Percentiles rank a stretch among this genome's conserved stretches.
Conservation (phyloP, 768 basidiomycete genomes). For the Lactarius tabidus region DNA sequence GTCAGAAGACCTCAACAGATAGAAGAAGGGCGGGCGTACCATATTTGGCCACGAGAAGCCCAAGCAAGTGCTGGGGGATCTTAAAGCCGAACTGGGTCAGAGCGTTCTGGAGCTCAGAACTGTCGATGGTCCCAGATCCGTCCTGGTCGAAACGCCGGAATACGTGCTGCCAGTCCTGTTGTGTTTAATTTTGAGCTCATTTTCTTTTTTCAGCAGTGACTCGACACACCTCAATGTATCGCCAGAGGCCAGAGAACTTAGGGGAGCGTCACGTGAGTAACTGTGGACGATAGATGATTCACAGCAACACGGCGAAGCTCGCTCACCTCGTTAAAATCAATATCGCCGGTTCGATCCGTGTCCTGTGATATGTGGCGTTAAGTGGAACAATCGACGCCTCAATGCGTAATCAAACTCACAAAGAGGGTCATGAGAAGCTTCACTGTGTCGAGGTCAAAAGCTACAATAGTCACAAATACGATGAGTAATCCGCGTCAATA, state of each 20-base stretch:
- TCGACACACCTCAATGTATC: conserved; percentile 60
- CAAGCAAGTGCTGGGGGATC: conserved; percentile 59
- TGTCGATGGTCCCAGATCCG: conserved; percentile 74
- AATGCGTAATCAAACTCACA: conserved; percentile 40
- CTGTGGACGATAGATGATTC: neutral
- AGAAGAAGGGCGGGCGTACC: conserved; percentile 42
- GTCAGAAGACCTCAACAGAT: neutral
- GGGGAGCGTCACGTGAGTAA: neutral
- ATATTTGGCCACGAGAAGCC: conserved; percentile 73
- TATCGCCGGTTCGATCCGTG: conserved; percentile 70
- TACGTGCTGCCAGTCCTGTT: conserved; percentile 76
- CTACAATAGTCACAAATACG: conserved; percentile 34
- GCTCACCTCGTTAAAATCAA: conserved; percentile 70
- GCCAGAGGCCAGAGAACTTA: conserved; percentile 74
- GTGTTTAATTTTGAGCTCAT: neutral
- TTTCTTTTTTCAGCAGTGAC: neutral
- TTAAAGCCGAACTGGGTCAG: conserved; percentile 74
- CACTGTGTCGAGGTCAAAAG: conserved; percentile 85
- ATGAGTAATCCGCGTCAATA: neutral
- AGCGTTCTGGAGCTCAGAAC: conserved; percentile 60
- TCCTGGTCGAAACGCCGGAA: conserved; percentile 82
- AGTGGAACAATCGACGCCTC: conserved; percentile 1
- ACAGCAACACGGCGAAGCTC: neutral
- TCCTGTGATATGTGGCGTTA: conserved; percentile 39
- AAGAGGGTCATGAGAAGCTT: conserved; percentile 81